phyloP scores from a whole-genome alignment of 805 yeast species.

The Debaryomyces hansenii region DNA sequence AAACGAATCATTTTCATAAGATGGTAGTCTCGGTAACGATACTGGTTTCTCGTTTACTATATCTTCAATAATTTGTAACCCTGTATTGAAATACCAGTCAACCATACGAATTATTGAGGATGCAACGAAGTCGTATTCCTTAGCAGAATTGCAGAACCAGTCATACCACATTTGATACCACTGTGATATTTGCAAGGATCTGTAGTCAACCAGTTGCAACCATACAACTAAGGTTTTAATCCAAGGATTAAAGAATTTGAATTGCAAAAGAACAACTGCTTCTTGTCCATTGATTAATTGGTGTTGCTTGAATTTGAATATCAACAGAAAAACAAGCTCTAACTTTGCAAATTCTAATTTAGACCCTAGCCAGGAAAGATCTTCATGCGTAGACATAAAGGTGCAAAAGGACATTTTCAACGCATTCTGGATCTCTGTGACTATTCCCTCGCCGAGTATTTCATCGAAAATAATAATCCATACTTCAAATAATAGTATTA shows the following conservation, averaged over 20 bases:
- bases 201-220: neutral
- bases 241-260: conserved; percentile 42
- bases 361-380: neutral
- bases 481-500: conserved; percentile 7
- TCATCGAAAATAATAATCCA: conserved; percentile 17
- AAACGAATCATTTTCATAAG: conserved; percentile 6
- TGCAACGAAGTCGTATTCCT: neutral
- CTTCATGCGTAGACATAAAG: neutral
- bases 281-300: neutral
- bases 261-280: conserved; percentile 21
- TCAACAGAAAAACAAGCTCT: conserved; percentile 2
- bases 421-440: neutral
- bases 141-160: conserved; percentile 9
- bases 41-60: neutral
- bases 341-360: conserved; percentile 1
- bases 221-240: conserved; percentile 14
- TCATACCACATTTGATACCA: conserved; percentile 32
- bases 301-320: neutral
- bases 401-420: neutral
- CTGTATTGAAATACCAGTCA: conserved; percentile 22
- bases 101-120: neutral
- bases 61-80: conserved; percentile 9
- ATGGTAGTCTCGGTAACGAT: conserved; percentile 9
- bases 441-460: conserved; percentile 1
- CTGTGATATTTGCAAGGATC: conserved; percentile 16